Percentiles rank a stretch among this genome's conserved stretches.
phyloP scores from a whole-genome alignment of 805 yeast genomes.

The Kodamaea neixiangensis region DNA sequence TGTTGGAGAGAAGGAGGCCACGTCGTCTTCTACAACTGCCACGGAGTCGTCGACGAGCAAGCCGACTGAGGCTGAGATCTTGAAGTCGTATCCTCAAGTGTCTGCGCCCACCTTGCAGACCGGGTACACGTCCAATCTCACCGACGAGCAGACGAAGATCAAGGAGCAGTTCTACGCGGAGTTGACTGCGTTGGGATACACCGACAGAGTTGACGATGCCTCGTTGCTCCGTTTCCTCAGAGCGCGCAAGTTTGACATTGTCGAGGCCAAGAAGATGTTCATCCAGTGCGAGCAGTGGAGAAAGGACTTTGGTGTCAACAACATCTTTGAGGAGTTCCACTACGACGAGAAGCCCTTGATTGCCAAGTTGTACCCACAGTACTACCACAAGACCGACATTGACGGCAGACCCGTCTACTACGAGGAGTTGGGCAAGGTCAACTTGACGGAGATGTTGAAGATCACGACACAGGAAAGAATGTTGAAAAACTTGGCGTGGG shows the following conservation, averaged over 20 bases:
- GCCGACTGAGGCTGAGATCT: conserved; percentile 28
- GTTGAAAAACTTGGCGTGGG: conserved; percentile 96
- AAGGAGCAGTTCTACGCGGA: conserved; percentile 59
- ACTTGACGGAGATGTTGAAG: conserved; percentile 87
- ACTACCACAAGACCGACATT: conserved; percentile 93
- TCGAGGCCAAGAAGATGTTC: conserved; percentile 79
- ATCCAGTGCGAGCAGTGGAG: conserved; percentile 92
- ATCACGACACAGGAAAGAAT: conserved; percentile 94
- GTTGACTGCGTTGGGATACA: conserved; percentile 65
- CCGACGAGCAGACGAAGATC: conserved; percentile 63
- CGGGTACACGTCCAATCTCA: conserved; percentile 82
- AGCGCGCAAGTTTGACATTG: conserved; percentile 91
- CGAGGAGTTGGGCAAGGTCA: conserved; percentile 91
- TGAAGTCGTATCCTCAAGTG: conserved; percentile 69
- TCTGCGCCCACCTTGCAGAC: conserved; percentile 61
- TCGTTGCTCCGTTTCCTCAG: conserved; percentile 81
- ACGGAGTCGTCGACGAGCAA: neutral
- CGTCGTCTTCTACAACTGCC: neutral
- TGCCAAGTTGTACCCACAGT: conserved; percentile 91
- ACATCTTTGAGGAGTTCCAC: conserved; percentile 82
- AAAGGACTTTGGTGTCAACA: conserved; percentile 79
- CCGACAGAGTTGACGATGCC: conserved; percentile 84
- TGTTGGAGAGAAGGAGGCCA: conserved; percentile 5
- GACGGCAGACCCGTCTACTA: conserved; percentile 96
- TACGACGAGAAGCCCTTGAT: conserved; percentile 92